Conservation (phyloP, 305 asterid genomes). For the Solanum hybrid region DNA sequence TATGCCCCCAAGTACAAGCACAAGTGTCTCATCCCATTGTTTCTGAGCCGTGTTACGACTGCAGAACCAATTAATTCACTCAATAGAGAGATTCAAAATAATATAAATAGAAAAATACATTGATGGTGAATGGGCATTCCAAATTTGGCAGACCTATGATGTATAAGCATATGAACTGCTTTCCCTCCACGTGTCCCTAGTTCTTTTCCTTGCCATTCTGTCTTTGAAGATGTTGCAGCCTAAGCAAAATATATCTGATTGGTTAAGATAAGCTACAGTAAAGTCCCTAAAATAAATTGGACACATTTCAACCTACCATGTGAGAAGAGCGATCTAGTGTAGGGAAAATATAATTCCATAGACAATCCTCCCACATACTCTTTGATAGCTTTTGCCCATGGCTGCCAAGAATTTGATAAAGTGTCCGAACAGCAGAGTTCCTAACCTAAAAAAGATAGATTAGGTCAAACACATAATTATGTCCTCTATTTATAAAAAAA, state of each 20-base stretch:
- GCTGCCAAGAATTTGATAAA: constrained; percentile 95
- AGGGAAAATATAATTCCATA: constrained; percentile 83
- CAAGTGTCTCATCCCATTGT: constrained; percentile 99
- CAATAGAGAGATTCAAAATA: constrained; percentile 1
- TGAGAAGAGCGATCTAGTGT: constrained; percentile 82
- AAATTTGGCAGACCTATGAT: constrained; percentile 62
- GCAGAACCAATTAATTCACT: constrained; percentile 20
- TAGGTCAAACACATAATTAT: constrained; percentile 14
- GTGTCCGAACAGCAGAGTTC: constrained; percentile 92
- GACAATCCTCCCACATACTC: constrained; percentile 96
- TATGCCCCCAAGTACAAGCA: constrained; percentile 88
- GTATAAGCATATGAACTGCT: constrained; percentile 99
- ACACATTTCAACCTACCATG: constrained; percentile 47
- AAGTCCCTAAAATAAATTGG: constrained; percentile 3
- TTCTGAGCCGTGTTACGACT: constrained; percentile 99
- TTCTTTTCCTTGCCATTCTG: constrained; percentile 98
- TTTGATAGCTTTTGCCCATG: constrained; percentile 92
- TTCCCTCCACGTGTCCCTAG: constrained; percentile 97
- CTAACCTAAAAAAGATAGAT: constrained; percentile 56
- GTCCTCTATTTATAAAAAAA: background rate
- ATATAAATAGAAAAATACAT: background rate
- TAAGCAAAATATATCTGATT: constrained; percentile 19
- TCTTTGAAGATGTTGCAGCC: constrained; percentile 97
- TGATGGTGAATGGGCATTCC: constrained; percentile 9
- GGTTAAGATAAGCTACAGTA: constrained; percentile 19